phyloP scores from a whole-genome alignment of 805 yeast species.

The Yamadazyma ubonensis region DNA sequence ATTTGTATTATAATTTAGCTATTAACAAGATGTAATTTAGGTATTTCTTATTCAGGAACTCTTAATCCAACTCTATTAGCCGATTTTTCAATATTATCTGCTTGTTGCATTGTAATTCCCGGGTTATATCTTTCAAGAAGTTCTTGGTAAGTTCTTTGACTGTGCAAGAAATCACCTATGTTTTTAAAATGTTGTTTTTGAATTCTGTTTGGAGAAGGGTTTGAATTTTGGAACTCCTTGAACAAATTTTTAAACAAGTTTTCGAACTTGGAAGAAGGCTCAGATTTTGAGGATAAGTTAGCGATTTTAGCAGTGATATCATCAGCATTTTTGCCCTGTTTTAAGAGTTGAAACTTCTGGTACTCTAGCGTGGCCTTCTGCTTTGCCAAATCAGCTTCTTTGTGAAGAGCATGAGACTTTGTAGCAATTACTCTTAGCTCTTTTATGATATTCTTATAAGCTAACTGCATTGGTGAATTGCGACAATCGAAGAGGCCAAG shows the following conservation, averaged over 20 bases:
- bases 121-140: conserved; percentile 85
- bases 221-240: conserved; percentile 8
- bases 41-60: conserved; percentile 25
- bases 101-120: conserved; percentile 72
- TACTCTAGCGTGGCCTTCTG: conserved; percentile 48
- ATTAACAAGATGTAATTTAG: not conserved
- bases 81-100: conserved; percentile 73
- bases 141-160: conserved; percentile 76
- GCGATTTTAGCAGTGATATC: conserved; percentile 32
- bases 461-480: conserved; percentile 10
- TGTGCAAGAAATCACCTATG: conserved; percentile 57
- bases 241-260: conserved; percentile 11
- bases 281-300: conserved; percentile 17
- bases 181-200: conserved; percentile 46
- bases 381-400: conserved; percentile 41
- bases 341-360: conserved; percentile 45
- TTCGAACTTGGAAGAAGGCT: conserved; percentile 15
- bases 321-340: conserved; percentile 32
- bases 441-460: conserved; percentile 25
- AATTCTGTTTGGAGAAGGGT: conserved; percentile 3
- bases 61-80: conserved; percentile 85
- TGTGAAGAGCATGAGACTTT: conserved; percentile 36
- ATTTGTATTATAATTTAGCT: conserved; percentile 1
- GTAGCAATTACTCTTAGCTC: conserved; percentile 42
- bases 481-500: no score